phyloP scores from a whole-genome alignment of 2,329 filamentous ascomycete genomes.

The Aphanocladium album region DNA sequence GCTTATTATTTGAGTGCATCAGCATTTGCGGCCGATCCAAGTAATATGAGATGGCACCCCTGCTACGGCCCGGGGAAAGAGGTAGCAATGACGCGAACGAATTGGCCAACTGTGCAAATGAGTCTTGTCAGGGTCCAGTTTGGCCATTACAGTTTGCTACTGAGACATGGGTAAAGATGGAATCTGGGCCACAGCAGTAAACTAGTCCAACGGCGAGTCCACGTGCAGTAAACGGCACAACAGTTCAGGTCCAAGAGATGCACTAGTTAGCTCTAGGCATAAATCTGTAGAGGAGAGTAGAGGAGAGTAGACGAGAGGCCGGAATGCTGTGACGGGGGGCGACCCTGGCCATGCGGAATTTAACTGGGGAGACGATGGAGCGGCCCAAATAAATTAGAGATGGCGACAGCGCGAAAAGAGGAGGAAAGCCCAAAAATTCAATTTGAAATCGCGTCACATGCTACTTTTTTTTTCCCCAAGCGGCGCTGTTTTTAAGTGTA shows the following conservation, averaged over 20 bases:
- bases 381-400: not conserved
- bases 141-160: not conserved
- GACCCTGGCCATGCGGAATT: not conserved
- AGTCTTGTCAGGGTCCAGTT: not conserved
- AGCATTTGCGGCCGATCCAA: not conserved
- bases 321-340: too few species aligned
- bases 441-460: slow-evolving; percentile 10
- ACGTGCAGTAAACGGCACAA: slow-evolving; percentile 1
- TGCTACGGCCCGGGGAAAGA: not conserved
- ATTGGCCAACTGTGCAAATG: not conserved
- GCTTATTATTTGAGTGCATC: not conserved
- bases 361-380: slow-evolving; percentile 2
- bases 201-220: not conserved
- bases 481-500: not conserved
- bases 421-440: not conserved
- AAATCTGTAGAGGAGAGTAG: too few species aligned
- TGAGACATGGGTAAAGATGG: too few species aligned
- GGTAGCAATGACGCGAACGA: not conserved
- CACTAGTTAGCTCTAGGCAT: too few species aligned
- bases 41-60: not conserved
- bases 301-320: too few species aligned
- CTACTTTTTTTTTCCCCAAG: not conserved
- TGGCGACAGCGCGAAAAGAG: not conserved
- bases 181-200: too few species aligned
- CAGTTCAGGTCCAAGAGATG: not conserved